Percentiles rank a stretch among this genome's conserved stretches.
Conservation (phyloP, 2,329 filamentous ascomycete genomes). For the Stemphylium beticola region DNA sequence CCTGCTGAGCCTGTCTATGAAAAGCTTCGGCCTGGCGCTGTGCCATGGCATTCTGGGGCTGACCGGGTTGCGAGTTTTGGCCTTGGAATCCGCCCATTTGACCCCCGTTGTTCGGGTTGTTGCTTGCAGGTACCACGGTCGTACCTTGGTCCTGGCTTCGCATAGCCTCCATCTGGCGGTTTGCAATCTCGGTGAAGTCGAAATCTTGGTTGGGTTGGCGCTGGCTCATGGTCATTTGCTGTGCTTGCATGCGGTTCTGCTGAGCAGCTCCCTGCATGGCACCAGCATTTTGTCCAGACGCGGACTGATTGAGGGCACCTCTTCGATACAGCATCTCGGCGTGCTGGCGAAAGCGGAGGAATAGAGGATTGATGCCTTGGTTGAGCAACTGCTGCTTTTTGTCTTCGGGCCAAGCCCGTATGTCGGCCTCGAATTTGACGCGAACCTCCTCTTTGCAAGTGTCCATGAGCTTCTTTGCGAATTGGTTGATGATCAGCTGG, state of each 20-base stretch:
- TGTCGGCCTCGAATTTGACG: slow-evolving; percentile 48
- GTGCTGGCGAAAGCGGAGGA: slow-evolving; percentile 58
- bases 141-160: slow-evolving; percentile 67
- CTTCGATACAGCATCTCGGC: slow-evolving; percentile 46
- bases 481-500: slow-evolving; percentile 47
- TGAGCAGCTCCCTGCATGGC: slow-evolving; percentile 45
- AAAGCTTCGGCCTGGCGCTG: slow-evolving; percentile 35
- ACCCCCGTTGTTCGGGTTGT: slow-evolving; percentile 53
- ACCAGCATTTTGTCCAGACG: slow-evolving; percentile 29
- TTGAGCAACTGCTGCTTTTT: slow-evolving; percentile 54
- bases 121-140: slow-evolving; percentile 68
- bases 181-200: slow-evolving; percentile 63
- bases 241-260: slow-evolving; percentile 36
- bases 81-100: slow-evolving; percentile 47
- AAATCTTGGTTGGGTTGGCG: slow-evolving; percentile 44
- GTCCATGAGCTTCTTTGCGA: slow-evolving; percentile 56
- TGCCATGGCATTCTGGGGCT: slow-evolving; percentile 36
- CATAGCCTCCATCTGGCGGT: slow-evolving; percentile 67
- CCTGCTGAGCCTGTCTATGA: slow-evolving; percentile 21
- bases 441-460: slow-evolving; percentile 58
- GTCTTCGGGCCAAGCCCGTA: slow-evolving; percentile 55
- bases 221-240: slow-evolving; percentile 37
- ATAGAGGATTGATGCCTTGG: slow-evolving; percentile 58
- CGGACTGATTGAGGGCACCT: slow-evolving; percentile 27
- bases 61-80: slow-evolving; percentile 34